Evolutionary conservation across 2,329 filamentous ascomycete genomes (phyloP), one percentile per base, ranked within the genome.

Genomic region (Epichloe gansuensis): DNA sequence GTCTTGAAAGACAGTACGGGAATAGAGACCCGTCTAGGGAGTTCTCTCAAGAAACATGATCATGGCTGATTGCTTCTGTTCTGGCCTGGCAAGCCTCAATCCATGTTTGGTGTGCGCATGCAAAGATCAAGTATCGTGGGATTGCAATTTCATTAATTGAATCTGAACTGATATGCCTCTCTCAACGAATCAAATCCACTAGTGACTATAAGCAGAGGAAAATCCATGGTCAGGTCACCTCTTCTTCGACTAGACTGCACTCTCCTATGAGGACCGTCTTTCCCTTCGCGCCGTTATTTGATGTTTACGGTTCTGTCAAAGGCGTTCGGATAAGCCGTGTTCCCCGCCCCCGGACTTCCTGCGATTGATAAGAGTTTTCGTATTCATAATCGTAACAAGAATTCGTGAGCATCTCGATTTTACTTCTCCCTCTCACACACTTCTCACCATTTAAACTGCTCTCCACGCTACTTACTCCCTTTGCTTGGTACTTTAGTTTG

Each of bases 401-500:
- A 11, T 21, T 52, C 42, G 42, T 38, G 17, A 51, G 23, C 38
- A 28, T 17, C 28, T 38, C 39, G 39, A n/a, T 11, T 48, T 48
- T 28, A n/a, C 25, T 44, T 25, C 3, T 11, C 7, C 13, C 34
- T 11, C 47, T 28, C n/a, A 3, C 23, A 17, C 8, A 41, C 46
- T 34, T 12, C n/a, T n/a, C 23, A 41, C 41, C 35, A 45, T 25
- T 53, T 48, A 23, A 45, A 34, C 45, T 48, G 13, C 23, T 34
- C 38, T n/a, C 5, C 17, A 38, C 11, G 31, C 28, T 31, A 23
- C 8, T 54, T 54, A 35, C 39, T 15, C 4, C 43, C 52, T 39
- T 45, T 38, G 37, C 37, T 54, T 39, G 42, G 43, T 51, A 51
- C 59, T 57, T 67, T 70, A 75, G 62, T 74, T 72, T 55, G 69